phyloP scores from a whole-genome alignment of 2,329 filamentous ascomycete genomes.

The Xylaria sp. region DNA sequence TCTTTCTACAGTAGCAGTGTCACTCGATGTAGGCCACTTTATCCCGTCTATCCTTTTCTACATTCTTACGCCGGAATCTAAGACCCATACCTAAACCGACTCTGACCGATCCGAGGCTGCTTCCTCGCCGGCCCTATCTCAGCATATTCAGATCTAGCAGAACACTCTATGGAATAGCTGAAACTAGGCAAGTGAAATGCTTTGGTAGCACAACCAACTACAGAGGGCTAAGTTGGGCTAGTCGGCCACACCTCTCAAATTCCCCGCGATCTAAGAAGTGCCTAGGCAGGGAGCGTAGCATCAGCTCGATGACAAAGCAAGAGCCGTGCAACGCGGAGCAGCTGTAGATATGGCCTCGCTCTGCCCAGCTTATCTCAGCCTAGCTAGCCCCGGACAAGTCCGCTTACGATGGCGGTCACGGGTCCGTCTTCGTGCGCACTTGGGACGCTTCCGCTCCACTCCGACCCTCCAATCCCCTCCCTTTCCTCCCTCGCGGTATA shows the following conservation, averaged over 20 bases:
- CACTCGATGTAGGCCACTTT: neutral
- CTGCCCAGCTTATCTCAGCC: constrained; percentile 22
- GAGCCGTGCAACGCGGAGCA: neutral
- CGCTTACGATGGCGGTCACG: constrained; percentile 16
- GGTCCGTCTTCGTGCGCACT: neutral
- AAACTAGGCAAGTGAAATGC: neutral
- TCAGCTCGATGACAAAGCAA: constrained; percentile 2
- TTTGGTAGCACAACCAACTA: neutral
- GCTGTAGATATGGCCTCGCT: neutral
- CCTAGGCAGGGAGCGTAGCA: neutral
- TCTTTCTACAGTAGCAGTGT: neutral
- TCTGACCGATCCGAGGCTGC: neutral
- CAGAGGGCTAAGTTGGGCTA: neutral
- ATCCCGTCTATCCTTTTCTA: neutral
- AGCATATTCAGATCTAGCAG: neutral
- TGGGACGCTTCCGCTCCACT: neutral
- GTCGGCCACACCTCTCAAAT: neutral
- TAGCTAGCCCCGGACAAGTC: constrained; percentile 4
- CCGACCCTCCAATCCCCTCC: neutral
- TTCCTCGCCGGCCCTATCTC: neutral
- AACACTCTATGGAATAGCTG: no score
- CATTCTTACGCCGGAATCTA: neutral
- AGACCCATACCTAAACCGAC: neutral
- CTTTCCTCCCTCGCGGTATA: neutral
- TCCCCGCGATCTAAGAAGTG: neutral